Percentiles rank a stretch among this genome's conserved stretches.
These are phyloP conservation scores for Elaeis oleifera DNA, from an alignment of 202 grass and related monocot genomes.

Conservation along the genomic window DNA sequence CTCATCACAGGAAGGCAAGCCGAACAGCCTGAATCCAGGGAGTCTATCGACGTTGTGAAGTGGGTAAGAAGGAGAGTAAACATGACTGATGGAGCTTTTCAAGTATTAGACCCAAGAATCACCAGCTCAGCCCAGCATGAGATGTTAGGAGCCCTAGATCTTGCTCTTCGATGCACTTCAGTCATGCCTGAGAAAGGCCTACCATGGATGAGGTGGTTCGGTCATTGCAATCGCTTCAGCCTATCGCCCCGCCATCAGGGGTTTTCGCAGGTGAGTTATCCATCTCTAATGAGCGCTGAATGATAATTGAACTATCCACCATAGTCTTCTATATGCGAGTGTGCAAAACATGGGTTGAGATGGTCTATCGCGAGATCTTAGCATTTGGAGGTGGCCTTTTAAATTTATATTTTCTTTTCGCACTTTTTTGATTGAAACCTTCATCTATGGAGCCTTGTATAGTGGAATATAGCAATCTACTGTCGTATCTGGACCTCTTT, in stretches of 20 bases:
- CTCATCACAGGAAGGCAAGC: conserved; percentile 57
- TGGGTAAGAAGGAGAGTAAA: conserved; percentile 59
- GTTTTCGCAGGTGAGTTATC: background rate
- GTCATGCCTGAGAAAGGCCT: conserved; percentile 57
- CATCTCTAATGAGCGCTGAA: background rate
- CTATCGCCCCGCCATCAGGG: background rate
- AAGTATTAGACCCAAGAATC: conserved; percentile 48
- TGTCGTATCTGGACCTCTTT: too few species aligned
- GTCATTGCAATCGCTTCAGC: conserved; percentile 26
- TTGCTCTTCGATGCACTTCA: conserved; percentile 55
- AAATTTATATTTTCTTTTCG: too few species aligned
- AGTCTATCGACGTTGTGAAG: conserved; percentile 45
- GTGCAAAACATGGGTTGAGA: too few species aligned
- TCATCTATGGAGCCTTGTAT: too few species aligned
- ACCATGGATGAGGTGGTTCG: conserved; percentile 43
- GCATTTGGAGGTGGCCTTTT: too few species aligned
- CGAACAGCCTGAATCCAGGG: conserved; percentile 36
- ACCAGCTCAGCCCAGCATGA: conserved; percentile 9
- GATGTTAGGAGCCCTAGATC: conserved; percentile 46
- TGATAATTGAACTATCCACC: too few species aligned
- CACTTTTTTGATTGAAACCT: too few species aligned
- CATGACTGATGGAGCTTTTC: conserved; percentile 26
- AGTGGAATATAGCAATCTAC: too few species aligned
- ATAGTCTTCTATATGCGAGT: too few species aligned
- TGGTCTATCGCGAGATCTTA: too few species aligned